These are phyloP conservation scores for Excoecaria cochinchinensis DNA, from an alignment of 345 rosid species.

Conservation along the genomic window DNA sequence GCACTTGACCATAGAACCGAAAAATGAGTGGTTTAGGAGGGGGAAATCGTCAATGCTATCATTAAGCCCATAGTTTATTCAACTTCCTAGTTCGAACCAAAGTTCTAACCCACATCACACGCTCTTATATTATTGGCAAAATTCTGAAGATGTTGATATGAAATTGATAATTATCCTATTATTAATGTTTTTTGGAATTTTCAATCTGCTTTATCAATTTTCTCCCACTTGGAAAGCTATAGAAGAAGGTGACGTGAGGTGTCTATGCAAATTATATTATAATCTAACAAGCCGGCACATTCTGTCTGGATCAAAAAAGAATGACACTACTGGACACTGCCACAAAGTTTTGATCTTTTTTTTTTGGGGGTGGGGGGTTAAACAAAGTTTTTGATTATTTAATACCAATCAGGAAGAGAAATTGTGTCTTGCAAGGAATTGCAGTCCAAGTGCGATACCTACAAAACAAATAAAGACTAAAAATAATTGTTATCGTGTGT, in stretches of 20 bases:
- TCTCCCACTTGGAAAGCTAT: background rate
- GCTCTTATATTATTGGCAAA: too few relatives aligned
- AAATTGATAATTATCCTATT: background rate
- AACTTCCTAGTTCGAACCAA: too few relatives aligned
- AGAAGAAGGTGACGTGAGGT: background rate
- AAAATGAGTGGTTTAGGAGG: too few relatives aligned
- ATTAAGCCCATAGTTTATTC: too few relatives aligned
- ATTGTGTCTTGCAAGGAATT: slow-evolving; percentile 8
- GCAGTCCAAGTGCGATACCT: background rate
- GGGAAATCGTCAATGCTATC: too few relatives aligned
- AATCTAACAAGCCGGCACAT: background rate
- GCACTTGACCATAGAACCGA: too few relatives aligned
- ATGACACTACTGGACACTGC: background rate
- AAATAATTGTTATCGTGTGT: background rate
- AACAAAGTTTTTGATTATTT: too few relatives aligned
- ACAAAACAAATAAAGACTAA: background rate
- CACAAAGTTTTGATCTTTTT: background rate
- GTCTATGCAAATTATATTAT: background rate
- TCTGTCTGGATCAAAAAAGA: background rate
- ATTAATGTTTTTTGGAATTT: background rate
- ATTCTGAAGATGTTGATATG: background rate
- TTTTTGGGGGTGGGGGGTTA: too few relatives aligned
- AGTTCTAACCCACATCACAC: too few relatives aligned
- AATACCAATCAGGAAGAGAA: background rate
- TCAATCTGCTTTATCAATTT: background rate